Percentiles rank a stretch among this genome's conserved stretches.
phyloP scores from a whole-genome alignment of 2,329 filamentous ascomycete genomes.

The Trichoderma aggressivum region DNA sequence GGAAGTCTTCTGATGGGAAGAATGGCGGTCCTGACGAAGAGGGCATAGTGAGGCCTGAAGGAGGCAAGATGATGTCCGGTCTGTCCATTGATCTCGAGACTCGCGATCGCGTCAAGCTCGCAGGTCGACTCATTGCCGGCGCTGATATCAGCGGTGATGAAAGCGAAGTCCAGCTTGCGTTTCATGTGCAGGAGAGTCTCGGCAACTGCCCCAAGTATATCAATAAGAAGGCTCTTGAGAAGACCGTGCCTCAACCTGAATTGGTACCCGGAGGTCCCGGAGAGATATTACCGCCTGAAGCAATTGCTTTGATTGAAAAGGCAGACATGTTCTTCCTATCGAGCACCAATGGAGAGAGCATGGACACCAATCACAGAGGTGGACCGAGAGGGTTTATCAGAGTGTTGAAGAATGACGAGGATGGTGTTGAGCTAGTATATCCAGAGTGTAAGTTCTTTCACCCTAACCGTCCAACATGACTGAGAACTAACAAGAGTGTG shows the following conservation, averaged over 20 bases:
- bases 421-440: conserved; percentile 57
- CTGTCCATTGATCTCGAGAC: conserved; percentile 54
- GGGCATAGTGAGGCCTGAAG: conserved; percentile 31
- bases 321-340: conserved; percentile 79
- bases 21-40: background rate
- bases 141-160: conserved; percentile 41
- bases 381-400: conserved; percentile 72
- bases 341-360: conserved; percentile 60
- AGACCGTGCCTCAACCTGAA: conserved; percentile 44
- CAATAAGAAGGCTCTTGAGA: conserved; percentile 65
- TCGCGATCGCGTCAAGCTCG: conserved; percentile 70
- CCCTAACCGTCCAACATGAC: background rate
- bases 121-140: conserved; percentile 65
- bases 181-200: conserved; percentile 68
- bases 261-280: conserved; percentile 41
- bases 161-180: conserved; percentile 52
- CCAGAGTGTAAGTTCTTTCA: conserved; percentile 60
- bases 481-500: background rate
- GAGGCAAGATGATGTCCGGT: conserved; percentile 40
- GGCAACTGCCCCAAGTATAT: conserved; percentile 88
- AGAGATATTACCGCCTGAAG: conserved; percentile 47
- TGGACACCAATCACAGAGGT: conserved; percentile 83
- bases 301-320: conserved; percentile 56
- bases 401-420: conserved; percentile 55
- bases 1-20: conserved; percentile 30